Evolutionary conservation across 2,329 filamentous ascomycete species (phyloP).

Genomic region (Colletotrichum eremochloae): DNA sequence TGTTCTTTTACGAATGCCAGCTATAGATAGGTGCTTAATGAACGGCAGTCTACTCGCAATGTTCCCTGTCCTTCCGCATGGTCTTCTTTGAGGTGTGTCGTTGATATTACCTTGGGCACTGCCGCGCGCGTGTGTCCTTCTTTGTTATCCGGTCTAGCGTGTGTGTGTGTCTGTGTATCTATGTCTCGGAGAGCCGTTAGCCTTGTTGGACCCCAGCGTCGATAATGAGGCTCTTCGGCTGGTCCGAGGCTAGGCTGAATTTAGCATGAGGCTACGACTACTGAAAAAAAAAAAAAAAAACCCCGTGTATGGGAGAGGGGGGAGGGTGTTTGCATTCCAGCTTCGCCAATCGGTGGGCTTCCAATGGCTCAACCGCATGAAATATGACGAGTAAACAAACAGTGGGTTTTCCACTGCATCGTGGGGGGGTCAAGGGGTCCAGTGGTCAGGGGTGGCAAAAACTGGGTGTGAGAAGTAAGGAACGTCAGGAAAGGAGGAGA

Average conservation of each 20-base stretch:
- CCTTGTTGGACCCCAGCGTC: conserved; percentile 11
- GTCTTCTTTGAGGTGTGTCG: neutral
- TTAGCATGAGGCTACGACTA: neutral
- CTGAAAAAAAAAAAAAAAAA: neutral
- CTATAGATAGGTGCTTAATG: conserved; percentile 34
- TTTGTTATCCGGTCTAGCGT: neutral
- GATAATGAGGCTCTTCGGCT: conserved; percentile 32
- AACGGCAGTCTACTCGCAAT: conserved; percentile 25
- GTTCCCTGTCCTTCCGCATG: no score
- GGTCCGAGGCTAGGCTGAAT: neutral
- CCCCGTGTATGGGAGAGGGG: neutral
- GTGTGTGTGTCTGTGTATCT: neutral
- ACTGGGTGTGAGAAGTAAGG: neutral
- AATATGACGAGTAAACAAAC: conserved; percentile 19
- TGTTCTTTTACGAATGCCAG: conserved; percentile 10
- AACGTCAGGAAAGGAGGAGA: neutral
- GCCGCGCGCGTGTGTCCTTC: neutral
- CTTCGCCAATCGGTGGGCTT: conserved; percentile 35
- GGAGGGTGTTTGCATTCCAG: neutral
- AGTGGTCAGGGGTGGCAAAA: neutral
- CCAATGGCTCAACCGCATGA: conserved; percentile 4
- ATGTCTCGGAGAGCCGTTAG: conserved; percentile 9
- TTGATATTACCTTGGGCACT: conserved; percentile 4
- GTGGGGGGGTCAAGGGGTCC: neutral
- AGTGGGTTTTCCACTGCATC: neutral